Base-by-base conservation (phyloP, 495 filamentous ascomycete genomes). In the Aspergillus kassunensis region DNA sequence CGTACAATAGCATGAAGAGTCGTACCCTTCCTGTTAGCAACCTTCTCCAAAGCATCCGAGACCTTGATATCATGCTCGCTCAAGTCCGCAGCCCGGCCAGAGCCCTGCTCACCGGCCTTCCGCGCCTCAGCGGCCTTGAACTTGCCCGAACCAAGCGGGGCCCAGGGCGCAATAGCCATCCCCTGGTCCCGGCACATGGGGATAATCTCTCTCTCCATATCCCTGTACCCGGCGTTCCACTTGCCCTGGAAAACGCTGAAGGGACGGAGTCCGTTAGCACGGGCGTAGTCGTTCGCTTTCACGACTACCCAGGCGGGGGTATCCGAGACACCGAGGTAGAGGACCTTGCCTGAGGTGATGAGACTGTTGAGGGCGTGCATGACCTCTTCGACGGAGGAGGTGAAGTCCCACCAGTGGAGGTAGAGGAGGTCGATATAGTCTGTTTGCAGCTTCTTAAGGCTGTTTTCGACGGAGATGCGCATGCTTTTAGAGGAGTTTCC, bases 381-480 rank as follows among this genome's bases (percentile, higher is more conserved):
- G 4, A 79, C 44, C 49, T 79, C 75, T 10, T 67, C 60, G 15
- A 77, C 61, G 12, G 62, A 65, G 1, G 73, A 76, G 4, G 68
- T 62, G 51, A 59, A 72, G 51, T 77, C 75, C 73, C 74, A 77
- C 61, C 64, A 75, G 44, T 68, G 67, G n/a, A 70, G 56, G 46
- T 68, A 70, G n/a, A 60, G 43, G 9, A 64, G 47, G 56, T 86
- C 85, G 51, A 89, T 82, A 51, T 86, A 89, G 43, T 75, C 70
- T 0, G 85, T 88, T 62, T 82, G 74, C 3, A 89, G 71, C 57
- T 85, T 87, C 61, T 72, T 67, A 54, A 90, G 64, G 27, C 71
- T 78, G 8, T 63, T 68, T 5, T 78, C 66, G 9, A 90, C 62
- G 12, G 24, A 27, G 24, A 27, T 27, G 24, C 9, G 24, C 9